Evolutionary conservation across 1,139 yeast species (phyloP).

Genomic region (Pichia sp.): DNA sequence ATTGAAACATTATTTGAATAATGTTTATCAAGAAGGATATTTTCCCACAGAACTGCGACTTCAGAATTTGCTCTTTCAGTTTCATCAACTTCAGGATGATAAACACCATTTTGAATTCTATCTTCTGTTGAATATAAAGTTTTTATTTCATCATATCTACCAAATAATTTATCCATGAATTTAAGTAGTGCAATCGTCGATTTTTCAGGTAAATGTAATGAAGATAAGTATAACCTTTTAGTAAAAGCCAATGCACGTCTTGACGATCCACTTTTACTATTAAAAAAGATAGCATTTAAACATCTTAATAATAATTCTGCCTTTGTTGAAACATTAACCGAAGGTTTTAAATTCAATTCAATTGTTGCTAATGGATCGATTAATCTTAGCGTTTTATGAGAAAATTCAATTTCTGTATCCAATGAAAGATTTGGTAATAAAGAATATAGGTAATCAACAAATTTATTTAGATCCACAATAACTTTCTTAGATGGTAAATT

Average conservation of each 20-base stretch:
- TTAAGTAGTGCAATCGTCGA: conserved; percentile 72
- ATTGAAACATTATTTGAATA: conserved; percentile 71
- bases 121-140: conserved; percentile 87
- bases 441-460: conserved; percentile 66
- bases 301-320: conserved; percentile 76
- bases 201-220: conserved; percentile 81
- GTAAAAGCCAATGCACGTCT: conserved; percentile 77
- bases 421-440: conserved; percentile 60
- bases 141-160: conserved; percentile 60
- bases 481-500: conserved; percentile 66
- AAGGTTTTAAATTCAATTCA: conserved; percentile 41
- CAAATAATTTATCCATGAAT: conserved; percentile 68
- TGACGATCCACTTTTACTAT: conserved; percentile 65
- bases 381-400: conserved; percentile 71
- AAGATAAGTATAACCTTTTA: conserved; percentile 63
- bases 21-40: conserved; percentile 68
- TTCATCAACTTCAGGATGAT: conserved; percentile 58
- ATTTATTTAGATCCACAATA: conserved; percentile 60
- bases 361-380: conserved; percentile 58
- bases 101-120: conserved; percentile 70
- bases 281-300: conserved; percentile 75
- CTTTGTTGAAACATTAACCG: conserved; percentile 83
- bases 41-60: conserved; percentile 89
- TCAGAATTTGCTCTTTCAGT: conserved; percentile 77
- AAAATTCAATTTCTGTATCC: conserved; percentile 80